Percentiles rank a stretch among this genome's conserved stretches.
phyloP scores from a whole-genome alignment of 2,329 filamentous ascomycete genomes.

The Venturia carpophila region DNA sequence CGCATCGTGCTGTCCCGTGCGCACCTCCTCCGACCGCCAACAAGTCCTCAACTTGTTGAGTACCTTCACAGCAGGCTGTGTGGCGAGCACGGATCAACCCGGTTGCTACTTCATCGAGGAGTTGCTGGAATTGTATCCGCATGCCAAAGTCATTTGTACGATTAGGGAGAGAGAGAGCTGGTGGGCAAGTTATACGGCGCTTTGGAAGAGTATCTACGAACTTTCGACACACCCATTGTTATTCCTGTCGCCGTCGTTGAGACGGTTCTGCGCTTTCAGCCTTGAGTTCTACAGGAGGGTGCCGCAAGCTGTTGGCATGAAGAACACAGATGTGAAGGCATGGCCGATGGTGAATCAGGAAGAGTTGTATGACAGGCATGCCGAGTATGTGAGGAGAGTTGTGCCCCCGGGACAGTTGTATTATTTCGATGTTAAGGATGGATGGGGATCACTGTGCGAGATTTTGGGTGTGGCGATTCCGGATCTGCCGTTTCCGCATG shows the following conservation, averaged over 20 bases:
- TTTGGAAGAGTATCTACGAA: neutral
- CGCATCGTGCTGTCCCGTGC: conserved; percentile 21
- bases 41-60: conserved; percentile 29
- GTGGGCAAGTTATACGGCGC: neutral
- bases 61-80: conserved; percentile 27
- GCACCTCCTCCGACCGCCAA: conserved; percentile 24
- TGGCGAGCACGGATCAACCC: conserved; percentile 41
- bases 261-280: neutral
- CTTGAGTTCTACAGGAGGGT: neutral
- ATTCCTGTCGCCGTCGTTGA: neutral
- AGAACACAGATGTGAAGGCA: neutral
- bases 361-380: conserved; percentile 20
- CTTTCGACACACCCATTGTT: neutral
- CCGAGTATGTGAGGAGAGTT: conserved; percentile 22
- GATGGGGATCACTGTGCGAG: conserved; percentile 21
- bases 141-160: conserved; percentile 40
- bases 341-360: conserved; percentile 16
- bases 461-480: conserved; percentile 22
- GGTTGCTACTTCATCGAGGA: conserved; percentile 38
- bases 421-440: conserved; percentile 20
- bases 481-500: neutral
- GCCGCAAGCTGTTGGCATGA: neutral
- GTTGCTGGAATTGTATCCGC: conserved; percentile 41
- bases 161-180: conserved; percentile 20
- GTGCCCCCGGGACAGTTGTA: conserved; percentile 22